Evolutionary conservation across 768 basidiomycete species (phyloP).

Genomic region (Pleurotus sapidus): DNA sequence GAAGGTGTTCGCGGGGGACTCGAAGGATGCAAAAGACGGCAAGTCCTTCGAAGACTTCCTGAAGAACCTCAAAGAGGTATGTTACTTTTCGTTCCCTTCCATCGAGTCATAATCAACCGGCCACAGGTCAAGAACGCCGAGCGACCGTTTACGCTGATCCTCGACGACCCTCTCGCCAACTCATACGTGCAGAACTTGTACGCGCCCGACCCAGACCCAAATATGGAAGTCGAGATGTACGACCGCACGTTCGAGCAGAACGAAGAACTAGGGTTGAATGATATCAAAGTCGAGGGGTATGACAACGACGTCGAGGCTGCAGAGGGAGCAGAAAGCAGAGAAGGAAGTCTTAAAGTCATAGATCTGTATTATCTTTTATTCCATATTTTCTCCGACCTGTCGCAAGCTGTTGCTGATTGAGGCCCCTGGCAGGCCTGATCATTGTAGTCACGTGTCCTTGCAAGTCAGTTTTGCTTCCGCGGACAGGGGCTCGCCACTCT

Average conservation of each 20-base stretch:
- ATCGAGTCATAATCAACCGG: neutral
- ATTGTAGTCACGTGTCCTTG: too few relatives aligned
- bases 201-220: slow-evolving; percentile 95
- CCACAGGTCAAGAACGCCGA: slow-evolving; percentile 73
- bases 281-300: slow-evolving; percentile 82
- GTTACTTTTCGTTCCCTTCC: slow-evolving; percentile 14
- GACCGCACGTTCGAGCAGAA: slow-evolving; percentile 89
- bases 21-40: slow-evolving; percentile 32
- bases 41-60: slow-evolving; percentile 72
- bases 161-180: slow-evolving; percentile 95
- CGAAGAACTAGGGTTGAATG: slow-evolving; percentile 90
- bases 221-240: slow-evolving; percentile 82
- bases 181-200: slow-evolving; percentile 97
- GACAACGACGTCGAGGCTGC: slow-evolving; percentile 27
- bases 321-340: too few relatives aligned
- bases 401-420: too few relatives aligned
- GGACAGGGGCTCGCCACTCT: too few relatives aligned
- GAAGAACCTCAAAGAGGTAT: slow-evolving; percentile 66
- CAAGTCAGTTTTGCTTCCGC: too few relatives aligned
- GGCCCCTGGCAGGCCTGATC: too few relatives aligned
- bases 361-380: too few relatives aligned
- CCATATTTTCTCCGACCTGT: too few relatives aligned
- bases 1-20: slow-evolving; percentile 82
- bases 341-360: too few relatives aligned
- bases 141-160: slow-evolving; percentile 83